Conservation (phyloP, 2,329 filamentous ascomycete genomes). For the Diplodia sapinea region DNA sequence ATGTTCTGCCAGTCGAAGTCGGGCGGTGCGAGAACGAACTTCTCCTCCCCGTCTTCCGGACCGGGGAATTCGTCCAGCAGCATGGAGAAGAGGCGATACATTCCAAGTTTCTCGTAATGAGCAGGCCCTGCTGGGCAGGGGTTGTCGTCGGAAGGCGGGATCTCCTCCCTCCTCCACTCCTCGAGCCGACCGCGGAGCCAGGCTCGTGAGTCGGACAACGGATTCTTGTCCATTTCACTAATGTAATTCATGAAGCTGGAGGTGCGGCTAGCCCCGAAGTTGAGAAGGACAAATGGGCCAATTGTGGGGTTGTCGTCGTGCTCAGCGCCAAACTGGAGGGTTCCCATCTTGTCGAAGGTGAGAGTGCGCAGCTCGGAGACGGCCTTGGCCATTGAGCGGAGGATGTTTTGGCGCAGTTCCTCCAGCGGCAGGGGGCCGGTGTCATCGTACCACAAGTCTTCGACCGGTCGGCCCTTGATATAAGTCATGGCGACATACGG, state of each 20-base stretch:
- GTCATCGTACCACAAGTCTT: slow-evolving; percentile 12
- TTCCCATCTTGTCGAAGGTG: slow-evolving; percentile 33
- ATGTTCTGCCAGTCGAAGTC: slow-evolving; percentile 32
- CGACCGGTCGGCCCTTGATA: not conserved
- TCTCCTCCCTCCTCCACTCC: slow-evolving; percentile 14
- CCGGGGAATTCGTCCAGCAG: slow-evolving; percentile 19
- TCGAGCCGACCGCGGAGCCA: slow-evolving; percentile 11
- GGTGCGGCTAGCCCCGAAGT: slow-evolving; percentile 8
- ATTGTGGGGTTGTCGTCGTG: slow-evolving; percentile 7
- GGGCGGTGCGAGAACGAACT: slow-evolving; percentile 13
- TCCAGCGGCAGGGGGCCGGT: slow-evolving; percentile 8
- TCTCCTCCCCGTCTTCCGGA: not conserved
- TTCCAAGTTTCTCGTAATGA: not conserved
- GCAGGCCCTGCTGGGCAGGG: not conserved
- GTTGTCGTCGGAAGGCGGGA: not conserved
- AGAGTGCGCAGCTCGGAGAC: slow-evolving; percentile 33
- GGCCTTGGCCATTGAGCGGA: slow-evolving; percentile 33
- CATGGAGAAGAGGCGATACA: slow-evolving; percentile 24
- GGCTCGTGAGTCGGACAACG: not conserved
- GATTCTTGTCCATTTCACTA: not conserved
- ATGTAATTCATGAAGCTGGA: not conserved
- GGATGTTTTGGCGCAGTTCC: slow-evolving; percentile 33
- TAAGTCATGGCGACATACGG: slow-evolving; percentile 18
- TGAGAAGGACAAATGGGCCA: slow-evolving; percentile 9
- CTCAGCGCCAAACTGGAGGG: slow-evolving; percentile 29